These are phyloP conservation scores for Ceratocystis destructans DNA, from an alignment of 2,329 filamentous ascomycete species.

Conservation along the genomic window DNA sequence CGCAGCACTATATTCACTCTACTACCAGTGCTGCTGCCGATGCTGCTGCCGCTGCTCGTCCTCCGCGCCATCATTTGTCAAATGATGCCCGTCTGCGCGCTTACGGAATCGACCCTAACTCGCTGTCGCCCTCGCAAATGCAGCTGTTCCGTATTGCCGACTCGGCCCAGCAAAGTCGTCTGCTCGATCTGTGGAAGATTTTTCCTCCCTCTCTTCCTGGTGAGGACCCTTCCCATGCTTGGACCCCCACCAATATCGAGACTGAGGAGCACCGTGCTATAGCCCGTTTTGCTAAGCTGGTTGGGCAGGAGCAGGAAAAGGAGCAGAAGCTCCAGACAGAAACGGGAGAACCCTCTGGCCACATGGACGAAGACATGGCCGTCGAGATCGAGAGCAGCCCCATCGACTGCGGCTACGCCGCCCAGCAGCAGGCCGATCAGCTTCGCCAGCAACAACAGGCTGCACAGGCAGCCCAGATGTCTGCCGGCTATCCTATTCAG, in stretches of 20 bases:
- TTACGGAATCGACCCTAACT: slow-evolving; percentile 55
- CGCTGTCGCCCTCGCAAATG: slow-evolving; percentile 60
- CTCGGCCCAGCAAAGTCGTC: slow-evolving; percentile 53
- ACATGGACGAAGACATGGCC: slow-evolving; percentile 17
- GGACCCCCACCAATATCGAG: slow-evolving; percentile 40
- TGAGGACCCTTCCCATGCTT: slow-evolving; percentile 40
- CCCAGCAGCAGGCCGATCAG: slow-evolving; percentile 7
- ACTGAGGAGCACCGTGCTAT: slow-evolving; percentile 46
- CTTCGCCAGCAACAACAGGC: not conserved
- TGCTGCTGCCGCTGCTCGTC: not conserved
- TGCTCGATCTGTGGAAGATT: slow-evolving; percentile 77
- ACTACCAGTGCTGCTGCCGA: slow-evolving; percentile 7
- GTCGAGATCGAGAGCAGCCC: slow-evolving; percentile 10
- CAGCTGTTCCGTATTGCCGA: slow-evolving; percentile 67
- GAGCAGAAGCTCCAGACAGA: slow-evolving; percentile 21
- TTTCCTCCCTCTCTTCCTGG: slow-evolving; percentile 51
- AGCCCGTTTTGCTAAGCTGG: slow-evolving; percentile 42
- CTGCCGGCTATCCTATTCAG: slow-evolving; percentile 10
- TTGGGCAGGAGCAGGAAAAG: slow-evolving; percentile 26
- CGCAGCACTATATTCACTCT: slow-evolving; percentile 11
- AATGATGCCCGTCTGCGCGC: slow-evolving; percentile 46
- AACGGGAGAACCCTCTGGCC: slow-evolving; percentile 13
- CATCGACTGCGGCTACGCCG: slow-evolving; percentile 2
- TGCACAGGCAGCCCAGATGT: slow-evolving; percentile 5
- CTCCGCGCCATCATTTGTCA: slow-evolving; percentile 16